Evolutionary conservation across 2,329 filamentous ascomycete species (phyloP).

Genomic region (Pseudopithomyces chartarum): DNA sequence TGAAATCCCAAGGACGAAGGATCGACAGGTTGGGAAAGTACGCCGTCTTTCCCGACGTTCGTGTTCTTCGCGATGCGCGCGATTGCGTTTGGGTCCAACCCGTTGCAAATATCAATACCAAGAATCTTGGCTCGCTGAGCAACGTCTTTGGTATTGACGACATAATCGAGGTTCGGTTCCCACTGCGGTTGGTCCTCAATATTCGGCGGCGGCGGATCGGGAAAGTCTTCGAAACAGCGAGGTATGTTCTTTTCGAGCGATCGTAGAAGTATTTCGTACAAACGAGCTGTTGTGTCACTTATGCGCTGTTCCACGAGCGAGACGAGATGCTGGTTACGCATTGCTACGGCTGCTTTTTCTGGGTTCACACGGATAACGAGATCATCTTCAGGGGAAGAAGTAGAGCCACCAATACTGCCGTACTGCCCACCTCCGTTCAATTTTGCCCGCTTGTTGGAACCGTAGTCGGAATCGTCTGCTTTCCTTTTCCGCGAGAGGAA

Average conservation of each 20-base stretch:
- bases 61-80: conserved; percentile 27
- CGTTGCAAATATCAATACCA: conserved; percentile 47
- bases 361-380: conserved; percentile 81
- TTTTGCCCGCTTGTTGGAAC: conserved; percentile 39
- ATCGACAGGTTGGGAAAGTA: conserved; percentile 32
- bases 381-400: conserved; percentile 59
- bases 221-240: conserved; percentile 66
- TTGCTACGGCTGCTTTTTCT: conserved; percentile 79
- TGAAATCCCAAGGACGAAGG: conserved; percentile 29
- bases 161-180: conserved; percentile 34
- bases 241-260: conserved; percentile 71
- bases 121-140: conserved; percentile 42
- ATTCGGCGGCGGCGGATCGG: conserved; percentile 27
- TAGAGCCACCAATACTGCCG: not conserved
- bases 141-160: conserved; percentile 49
- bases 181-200: conserved; percentile 39
- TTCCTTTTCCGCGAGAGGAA: conserved; percentile 25
- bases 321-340: conserved; percentile 79
- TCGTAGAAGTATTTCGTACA: conserved; percentile 76
- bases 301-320: conserved; percentile 73
- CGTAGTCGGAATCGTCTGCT: conserved; percentile 21
- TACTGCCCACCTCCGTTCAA: conserved; percentile 22
- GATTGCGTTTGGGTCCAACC: conserved; percentile 38
- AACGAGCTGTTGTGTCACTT: conserved; percentile 73
- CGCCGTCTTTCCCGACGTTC: not conserved